These are phyloP conservation scores for Albizia julibrissin DNA, from an alignment of 306 rosid genomes.

Conservation along the genomic window DNA sequence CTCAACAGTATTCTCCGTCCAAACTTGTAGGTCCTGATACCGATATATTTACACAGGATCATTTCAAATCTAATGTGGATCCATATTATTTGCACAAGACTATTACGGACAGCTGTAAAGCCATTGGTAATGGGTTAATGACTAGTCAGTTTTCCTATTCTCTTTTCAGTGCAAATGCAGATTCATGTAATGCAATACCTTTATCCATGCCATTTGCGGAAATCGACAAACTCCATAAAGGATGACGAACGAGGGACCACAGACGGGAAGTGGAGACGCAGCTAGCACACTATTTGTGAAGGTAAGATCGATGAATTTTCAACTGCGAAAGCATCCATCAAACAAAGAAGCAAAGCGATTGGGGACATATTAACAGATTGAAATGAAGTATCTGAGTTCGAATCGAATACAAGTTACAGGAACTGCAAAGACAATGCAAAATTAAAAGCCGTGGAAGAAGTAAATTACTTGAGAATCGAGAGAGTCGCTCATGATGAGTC, in stretches of 20 bases:
- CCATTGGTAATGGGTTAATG: constrained; percentile 15
- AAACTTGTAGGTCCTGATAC: neutral
- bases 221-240: neutral
- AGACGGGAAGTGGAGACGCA: constrained; percentile 37
- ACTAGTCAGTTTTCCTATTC: neutral
- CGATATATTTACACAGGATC: neutral
- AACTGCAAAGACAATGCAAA: neutral
- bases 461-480: neutral
- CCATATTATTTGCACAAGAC: neutral
- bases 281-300: constrained; percentile 53
- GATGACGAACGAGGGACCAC: constrained; percentile 31
- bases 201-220: neutral
- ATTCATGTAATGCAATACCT: constrained; percentile 2
- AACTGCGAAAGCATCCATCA: constrained; percentile 31
- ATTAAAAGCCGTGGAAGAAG: neutral
- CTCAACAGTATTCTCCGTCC: neutral
- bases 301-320: constrained; percentile 21
- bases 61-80: neutral
- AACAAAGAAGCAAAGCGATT: constrained; percentile 16
- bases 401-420: neutral
- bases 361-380: constrained; percentile 10
- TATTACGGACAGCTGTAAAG: constrained; percentile 36
- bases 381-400: neutral
- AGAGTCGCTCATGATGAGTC: neutral
- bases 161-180: constrained; percentile 1